These are phyloP conservation scores for Adansonia rubrostipa DNA, from an alignment of 441 rosid species.

Conservation along the genomic window DNA sequence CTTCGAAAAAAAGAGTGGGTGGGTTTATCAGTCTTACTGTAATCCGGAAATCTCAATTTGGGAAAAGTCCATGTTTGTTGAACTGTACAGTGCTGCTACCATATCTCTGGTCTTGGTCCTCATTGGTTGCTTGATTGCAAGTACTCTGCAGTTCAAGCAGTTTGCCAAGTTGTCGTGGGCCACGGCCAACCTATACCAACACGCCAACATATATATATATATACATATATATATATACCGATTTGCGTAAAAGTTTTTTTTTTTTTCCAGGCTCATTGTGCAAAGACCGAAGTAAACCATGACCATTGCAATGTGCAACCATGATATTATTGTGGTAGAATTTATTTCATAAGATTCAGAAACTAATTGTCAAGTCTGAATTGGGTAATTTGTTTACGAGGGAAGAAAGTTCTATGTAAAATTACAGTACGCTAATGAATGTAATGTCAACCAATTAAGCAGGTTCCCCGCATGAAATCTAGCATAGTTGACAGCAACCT, in stretches of 20 bases:
- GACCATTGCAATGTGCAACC: background rate
- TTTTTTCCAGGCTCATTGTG: constrained; percentile 1
- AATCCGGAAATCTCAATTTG: constrained; percentile 66
- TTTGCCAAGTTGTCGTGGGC: constrained; percentile 45
- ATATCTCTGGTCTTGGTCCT: constrained; percentile 34
- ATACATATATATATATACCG: too few relatives aligned
- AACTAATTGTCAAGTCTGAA: background rate
- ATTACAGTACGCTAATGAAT: background rate
- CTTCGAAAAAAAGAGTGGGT: background rate
- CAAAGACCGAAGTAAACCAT: background rate
- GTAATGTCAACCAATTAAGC: background rate
- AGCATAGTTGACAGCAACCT: background rate
- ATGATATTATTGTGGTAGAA: background rate
- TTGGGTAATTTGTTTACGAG: background rate
- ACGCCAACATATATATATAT: background rate
- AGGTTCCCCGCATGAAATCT: background rate
- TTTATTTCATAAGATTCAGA: background rate
- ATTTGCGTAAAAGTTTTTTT: constrained; percentile 9
- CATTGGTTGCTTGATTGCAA: constrained; percentile 68
- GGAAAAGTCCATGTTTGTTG: constrained; percentile 77
- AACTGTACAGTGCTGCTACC: constrained; percentile 38
- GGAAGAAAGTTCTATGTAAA: background rate
- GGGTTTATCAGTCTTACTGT: constrained; percentile 47
- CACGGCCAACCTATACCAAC: constrained; percentile 65
- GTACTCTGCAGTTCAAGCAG: constrained; percentile 65